phyloP scores from a whole-genome alignment of 163 green algal genomes.

The Scenedesmus sp. region DNA sequence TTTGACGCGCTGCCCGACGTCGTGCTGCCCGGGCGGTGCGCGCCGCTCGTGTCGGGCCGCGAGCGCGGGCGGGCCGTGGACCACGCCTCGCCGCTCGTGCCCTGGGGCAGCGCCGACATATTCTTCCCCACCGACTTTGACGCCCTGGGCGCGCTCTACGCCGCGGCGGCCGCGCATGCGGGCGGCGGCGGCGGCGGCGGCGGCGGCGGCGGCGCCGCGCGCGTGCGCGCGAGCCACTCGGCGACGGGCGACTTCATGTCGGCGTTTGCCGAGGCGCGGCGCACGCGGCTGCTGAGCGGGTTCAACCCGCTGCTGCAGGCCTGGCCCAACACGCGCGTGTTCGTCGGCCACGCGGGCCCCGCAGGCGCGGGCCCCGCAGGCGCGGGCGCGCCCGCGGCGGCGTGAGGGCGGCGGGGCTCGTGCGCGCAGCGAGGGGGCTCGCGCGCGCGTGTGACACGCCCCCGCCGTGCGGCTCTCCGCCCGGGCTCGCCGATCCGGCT shows the following conservation, averaged over 20 bases:
- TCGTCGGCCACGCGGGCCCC: conserved; percentile 25
- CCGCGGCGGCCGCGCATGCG: conserved; percentile 18
- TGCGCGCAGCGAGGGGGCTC: too few relatives aligned
- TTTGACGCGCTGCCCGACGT: conserved; percentile 90
- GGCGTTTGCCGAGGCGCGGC: conserved; percentile 53
- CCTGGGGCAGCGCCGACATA: conserved; percentile 84
- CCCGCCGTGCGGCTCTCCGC: too few relatives aligned
- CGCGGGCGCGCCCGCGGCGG: too few relatives aligned
- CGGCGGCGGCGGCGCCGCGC: neutral
- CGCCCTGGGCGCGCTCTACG: conserved; percentile 70
- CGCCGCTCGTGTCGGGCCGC: conserved; percentile 81
- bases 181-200: neutral
- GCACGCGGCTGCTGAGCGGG: conserved; percentile 59
- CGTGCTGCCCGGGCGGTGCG: conserved; percentile 68
- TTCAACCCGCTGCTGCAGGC: conserved; percentile 89
- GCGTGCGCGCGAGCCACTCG: conserved; percentile 26
- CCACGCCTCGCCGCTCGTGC: conserved; percentile 77
- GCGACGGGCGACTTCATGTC: conserved; percentile 72
- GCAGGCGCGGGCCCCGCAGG: too few relatives aligned
- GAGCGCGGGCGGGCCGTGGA: conserved; percentile 53
- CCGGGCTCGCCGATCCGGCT: too few relatives aligned
- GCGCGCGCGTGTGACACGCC: too few relatives aligned
- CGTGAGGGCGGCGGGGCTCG: too few relatives aligned
- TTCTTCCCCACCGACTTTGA: conserved; percentile 96
- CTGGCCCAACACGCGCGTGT: conserved; percentile 82